Conservation (phyloP, 78 protist species). For the Dictyostelium intermedium region DNA sequence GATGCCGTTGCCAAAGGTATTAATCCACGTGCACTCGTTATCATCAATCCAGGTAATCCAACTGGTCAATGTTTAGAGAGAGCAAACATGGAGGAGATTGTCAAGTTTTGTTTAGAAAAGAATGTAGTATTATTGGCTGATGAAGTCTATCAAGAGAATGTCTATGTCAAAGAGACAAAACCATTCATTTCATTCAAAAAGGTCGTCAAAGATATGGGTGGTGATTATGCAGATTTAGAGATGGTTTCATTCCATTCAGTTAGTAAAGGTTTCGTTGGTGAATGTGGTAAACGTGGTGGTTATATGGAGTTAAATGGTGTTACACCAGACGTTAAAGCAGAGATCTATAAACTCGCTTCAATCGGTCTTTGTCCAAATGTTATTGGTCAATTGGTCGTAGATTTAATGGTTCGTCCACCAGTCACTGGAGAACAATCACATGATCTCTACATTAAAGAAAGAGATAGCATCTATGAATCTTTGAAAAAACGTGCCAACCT, state of each 20-base stretch:
- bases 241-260: slow-evolving; percentile 96
- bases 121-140: slow-evolving; percentile 96
- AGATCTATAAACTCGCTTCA: slow-evolving; percentile 95
- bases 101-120: slow-evolving; percentile 83
- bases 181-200: slow-evolving; percentile 95
- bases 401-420: slow-evolving; percentile 96
- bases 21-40: slow-evolving; percentile 90
- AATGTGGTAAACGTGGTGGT: slow-evolving; percentile 99
- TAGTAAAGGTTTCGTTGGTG: slow-evolving; percentile 99
- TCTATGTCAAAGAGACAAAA: slow-evolving; percentile 81
- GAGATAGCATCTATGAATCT: slow-evolving; percentile 68
- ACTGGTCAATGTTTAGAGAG: slow-evolving; percentile 94
- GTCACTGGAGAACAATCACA: slow-evolving; percentile 89
- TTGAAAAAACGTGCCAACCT: slow-evolving; percentile 83
- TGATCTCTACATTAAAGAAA: slow-evolving; percentile 89
- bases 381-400: slow-evolving; percentile 94
- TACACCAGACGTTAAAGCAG: slow-evolving; percentile 67
- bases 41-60: slow-evolving; percentile 99
- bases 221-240: slow-evolving; percentile 50
- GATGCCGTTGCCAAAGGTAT: slow-evolving; percentile 82
- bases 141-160: slow-evolving; percentile 99
- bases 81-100: slow-evolving; percentile 74
- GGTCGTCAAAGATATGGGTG: slow-evolving; percentile 80
- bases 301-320: slow-evolving; percentile 92
- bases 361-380: slow-evolving; percentile 97